These are phyloP conservation scores for Plasmodium fragile DNA, from an alignment of 169 alveolate species.

Conservation along the genomic window DNA sequence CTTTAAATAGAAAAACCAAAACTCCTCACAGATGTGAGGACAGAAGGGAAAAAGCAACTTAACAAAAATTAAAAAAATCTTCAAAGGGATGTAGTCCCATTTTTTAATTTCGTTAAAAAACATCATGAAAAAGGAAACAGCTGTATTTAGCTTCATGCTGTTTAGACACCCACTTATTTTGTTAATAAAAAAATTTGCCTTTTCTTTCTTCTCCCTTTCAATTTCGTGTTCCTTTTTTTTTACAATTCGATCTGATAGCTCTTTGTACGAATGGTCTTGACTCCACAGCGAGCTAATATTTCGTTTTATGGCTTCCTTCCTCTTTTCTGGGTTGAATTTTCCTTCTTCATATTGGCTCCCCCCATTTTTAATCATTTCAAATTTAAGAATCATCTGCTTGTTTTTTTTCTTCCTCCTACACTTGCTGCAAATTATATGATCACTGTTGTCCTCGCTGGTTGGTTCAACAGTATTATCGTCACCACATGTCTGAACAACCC, in stretches of 20 bases:
- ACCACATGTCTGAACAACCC: background rate
- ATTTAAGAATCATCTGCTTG: conserved; percentile 15
- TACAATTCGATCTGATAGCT: conserved; percentile 15
- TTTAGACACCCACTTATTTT: conserved; percentile 80
- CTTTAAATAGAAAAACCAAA: conserved; percentile 79
- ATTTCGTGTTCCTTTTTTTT: conserved; percentile 12
- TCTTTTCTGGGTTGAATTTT: background rate
- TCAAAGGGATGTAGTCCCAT: conserved; percentile 76
- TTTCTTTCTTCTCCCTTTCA: conserved; percentile 59
- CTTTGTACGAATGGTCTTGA: conserved; percentile 8
- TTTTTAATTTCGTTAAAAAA: conserved; percentile 47
- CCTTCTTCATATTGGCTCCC: background rate
- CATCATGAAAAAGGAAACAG: conserved; percentile 83
- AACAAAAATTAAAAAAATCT: conserved; percentile 69
- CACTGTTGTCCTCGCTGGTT: background rate
- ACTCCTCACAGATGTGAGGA: conserved; percentile 89
- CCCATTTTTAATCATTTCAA: background rate
- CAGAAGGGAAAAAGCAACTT: conserved; percentile 86
- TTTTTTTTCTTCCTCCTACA: conserved; percentile 10
- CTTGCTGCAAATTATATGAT: conserved; percentile 27
- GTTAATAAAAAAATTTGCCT: conserved; percentile 63
- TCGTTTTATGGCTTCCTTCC: background rate
- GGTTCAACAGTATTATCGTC: background rate
- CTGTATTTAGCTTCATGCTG: conserved; percentile 81
- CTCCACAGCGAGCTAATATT: background rate